Evolutionary conservation across 805 yeast genomes (phyloP).

Genomic region (Candida railenensis): DNA sequence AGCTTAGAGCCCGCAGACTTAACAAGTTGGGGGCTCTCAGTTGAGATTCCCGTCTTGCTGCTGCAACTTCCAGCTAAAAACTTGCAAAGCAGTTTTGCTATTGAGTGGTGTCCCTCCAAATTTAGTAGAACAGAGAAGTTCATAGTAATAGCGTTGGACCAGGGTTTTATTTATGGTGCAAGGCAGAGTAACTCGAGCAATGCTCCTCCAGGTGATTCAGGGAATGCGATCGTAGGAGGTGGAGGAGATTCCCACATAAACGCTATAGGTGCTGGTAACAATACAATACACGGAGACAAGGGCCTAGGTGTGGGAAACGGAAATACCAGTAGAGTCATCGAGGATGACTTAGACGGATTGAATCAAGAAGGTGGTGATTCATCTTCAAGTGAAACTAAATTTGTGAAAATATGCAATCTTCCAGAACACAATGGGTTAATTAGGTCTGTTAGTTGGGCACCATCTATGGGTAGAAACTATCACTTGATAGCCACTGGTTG

Average conservation of each 20-base stretch:
- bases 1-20: conserved; percentile 88
- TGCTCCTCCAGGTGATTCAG: too few relatives aligned
- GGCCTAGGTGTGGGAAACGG: conserved; percentile 13
- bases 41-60: conserved; percentile 65
- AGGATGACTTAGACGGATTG: neutral
- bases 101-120: conserved; percentile 90
- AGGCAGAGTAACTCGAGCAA: neutral
- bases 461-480: conserved; percentile 86
- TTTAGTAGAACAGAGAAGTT: conserved; percentile 72
- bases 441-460: conserved; percentile 93
- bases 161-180: conserved; percentile 68
- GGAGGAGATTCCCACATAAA: too few relatives aligned
- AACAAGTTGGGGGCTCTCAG: conserved; percentile 73
- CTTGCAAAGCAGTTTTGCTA: conserved; percentile 79
- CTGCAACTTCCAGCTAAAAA: conserved; percentile 72
- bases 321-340: conserved; percentile 1
- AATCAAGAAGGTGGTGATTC: neutral
- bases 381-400: conserved; percentile 27
- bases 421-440: conserved; percentile 87
- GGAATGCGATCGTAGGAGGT: too few relatives aligned
- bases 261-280: neutral
- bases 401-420: conserved; percentile 57
- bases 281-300: neutral
- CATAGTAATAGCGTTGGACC: conserved; percentile 82
- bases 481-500: conserved; percentile 94